These are phyloP conservation scores for Ustilago shanxiensis DNA, from an alignment of 1,284 basidiomycete species.

Conservation along the genomic window DNA sequence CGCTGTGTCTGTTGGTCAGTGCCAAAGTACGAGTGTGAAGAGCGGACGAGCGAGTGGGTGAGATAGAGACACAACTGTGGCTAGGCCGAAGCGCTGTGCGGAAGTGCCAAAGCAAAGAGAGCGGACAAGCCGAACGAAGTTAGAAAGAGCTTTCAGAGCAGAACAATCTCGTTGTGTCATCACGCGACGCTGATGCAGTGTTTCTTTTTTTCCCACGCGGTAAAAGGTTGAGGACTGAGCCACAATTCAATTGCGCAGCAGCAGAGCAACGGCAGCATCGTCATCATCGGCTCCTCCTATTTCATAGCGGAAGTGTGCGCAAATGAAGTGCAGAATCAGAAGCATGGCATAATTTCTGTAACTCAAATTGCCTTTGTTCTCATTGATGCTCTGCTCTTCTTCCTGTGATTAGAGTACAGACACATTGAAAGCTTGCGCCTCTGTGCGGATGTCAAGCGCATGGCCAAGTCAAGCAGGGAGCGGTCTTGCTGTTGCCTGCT, in stretches of 20 bases:
- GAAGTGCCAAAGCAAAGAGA: not conserved
- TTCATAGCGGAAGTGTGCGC: not conserved
- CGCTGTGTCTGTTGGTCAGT: not conserved
- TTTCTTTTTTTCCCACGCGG: conserved; percentile 3
- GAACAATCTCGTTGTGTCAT: conserved; percentile 28
- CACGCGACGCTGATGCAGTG: conserved; percentile 53
- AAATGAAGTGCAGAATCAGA: conserved; percentile 7
- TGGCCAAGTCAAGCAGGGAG: not conserved
- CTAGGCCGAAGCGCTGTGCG: not conserved
- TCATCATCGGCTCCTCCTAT: not conserved
- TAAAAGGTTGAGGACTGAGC: not conserved
- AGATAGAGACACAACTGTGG: too few species aligned
- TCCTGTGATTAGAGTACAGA: conserved; percentile 1
- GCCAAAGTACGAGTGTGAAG: too few species aligned
- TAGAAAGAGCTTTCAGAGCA: not conserved
- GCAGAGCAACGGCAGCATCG: too few species aligned
- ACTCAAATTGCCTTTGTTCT: too few species aligned
- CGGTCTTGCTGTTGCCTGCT: not conserved
- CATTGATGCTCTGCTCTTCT: too few species aligned
- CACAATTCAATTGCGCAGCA: conserved; percentile 3
- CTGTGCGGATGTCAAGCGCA: not conserved
- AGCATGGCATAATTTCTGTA: not conserved
- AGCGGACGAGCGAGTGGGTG: too few species aligned
- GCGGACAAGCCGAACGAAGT: not conserved
- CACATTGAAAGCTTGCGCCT: conserved; percentile 2